Evolutionary conservation across 805 yeast species (phyloP).

Genomic region (Komagataella populi): DNA sequence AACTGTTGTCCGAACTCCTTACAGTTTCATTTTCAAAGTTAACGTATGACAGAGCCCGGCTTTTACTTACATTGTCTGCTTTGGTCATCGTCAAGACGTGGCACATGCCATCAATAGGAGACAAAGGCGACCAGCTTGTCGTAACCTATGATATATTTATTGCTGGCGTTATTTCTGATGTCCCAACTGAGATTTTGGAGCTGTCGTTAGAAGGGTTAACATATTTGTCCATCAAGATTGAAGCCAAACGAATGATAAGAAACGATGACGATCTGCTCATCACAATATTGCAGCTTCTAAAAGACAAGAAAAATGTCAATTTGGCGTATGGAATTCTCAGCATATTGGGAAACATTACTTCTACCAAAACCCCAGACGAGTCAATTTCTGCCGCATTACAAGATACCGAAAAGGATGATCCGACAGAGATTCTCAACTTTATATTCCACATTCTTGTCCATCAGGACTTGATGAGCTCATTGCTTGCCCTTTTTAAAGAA

Average conservation of each 20-base stretch:
- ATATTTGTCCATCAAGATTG: slow-evolving; percentile 28
- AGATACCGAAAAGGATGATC: slow-evolving; percentile 4
- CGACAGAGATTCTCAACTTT: neutral
- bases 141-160: neutral
- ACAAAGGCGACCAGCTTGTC: neutral
- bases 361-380: slow-evolving; percentile 7
- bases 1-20: neutral
- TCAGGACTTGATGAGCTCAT: neutral
- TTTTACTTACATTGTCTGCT: neutral
- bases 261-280: slow-evolving; percentile 20
- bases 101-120: neutral
- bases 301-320: slow-evolving; percentile 3
- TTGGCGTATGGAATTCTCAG: neutral
- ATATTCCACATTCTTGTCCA: neutral
- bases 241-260: slow-evolving; percentile 23
- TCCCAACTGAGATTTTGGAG: neutral
- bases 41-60: neutral
- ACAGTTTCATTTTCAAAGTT: neutral
- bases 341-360: neutral
- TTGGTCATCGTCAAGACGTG: neutral
- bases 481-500: neutral
- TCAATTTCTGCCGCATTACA: slow-evolving; percentile 4
- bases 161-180: neutral
- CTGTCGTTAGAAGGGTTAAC: slow-evolving; percentile 31
- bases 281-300: slow-evolving; percentile 13